Conservation (phyloP, 75 land plant species). For the Picea sitchensis region DNA sequence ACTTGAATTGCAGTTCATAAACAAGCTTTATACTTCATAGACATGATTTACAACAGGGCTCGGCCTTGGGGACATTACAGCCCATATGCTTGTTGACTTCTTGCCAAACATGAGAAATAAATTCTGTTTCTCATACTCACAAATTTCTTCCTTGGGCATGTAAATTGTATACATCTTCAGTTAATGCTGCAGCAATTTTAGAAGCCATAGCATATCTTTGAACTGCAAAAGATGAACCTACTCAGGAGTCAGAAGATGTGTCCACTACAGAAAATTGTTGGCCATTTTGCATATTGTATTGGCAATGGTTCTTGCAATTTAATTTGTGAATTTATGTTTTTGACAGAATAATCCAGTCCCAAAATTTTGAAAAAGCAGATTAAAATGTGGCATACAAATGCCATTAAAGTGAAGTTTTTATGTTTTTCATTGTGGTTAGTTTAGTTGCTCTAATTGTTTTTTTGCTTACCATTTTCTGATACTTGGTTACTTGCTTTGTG, state of each 20-base stretch:
- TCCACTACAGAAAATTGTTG: background rate
- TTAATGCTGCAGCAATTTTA: background rate
- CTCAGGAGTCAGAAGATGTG: background rate
- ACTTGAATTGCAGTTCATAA: too few species aligned
- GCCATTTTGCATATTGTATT: background rate
- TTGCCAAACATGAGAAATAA: background rate
- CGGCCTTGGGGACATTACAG: background rate
- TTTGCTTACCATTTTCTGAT: background rate
- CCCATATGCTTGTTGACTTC: background rate
- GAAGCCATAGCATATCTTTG: background rate
- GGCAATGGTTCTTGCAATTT: background rate
- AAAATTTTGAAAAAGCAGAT: background rate
- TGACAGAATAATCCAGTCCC: background rate
- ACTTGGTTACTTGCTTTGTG: background rate
- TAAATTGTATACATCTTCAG: background rate
- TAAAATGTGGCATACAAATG: background rate
- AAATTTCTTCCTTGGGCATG: background rate
- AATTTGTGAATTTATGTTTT: background rate
- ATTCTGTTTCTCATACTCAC: background rate
- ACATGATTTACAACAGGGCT: too few species aligned
- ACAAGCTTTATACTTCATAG: too few species aligned
- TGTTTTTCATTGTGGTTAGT: background rate
- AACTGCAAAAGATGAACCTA: constrained; percentile 1
- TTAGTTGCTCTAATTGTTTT: background rate
- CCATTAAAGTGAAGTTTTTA: background rate